Base-by-base conservation (phyloP, 202 grass and related monocot genomes). In the Carex sylvatica region DNA sequence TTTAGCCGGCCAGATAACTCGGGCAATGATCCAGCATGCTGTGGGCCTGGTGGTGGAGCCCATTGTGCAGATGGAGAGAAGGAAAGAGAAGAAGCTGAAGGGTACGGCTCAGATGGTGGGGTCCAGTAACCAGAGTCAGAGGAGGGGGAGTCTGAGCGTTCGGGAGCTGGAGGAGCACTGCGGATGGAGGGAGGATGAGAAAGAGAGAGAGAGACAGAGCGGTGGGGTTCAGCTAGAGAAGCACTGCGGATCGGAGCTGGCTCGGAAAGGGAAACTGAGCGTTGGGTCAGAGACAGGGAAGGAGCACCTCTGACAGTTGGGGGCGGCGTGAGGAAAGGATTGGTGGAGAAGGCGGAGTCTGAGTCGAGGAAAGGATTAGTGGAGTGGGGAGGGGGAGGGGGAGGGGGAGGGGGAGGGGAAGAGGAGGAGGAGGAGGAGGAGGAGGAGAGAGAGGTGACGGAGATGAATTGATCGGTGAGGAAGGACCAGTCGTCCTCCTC, bases 401-500 rank as follows among this genome's bases (percentile, higher is more conserved):
- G 0, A 38, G 36, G 2, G 15, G 74, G 24, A 53, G 36, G 0
- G 6, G 36, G 2, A 8, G 74, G 24, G 42, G 36, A 6, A 38
- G 36, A 3, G 19, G 81, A 11, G 9, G 80, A 19, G 11, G 12
- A 4, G 61, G 60, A 59, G 42, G 44, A 8, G 22, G 88, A 86
- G 86, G 44, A 11, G 35, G 88, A 86, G 86, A 91, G 83, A 83
- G 88, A 88, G 18, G 88, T 82, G 88, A 81, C 90, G 63, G 90
- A 84, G 84, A 93, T 88, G 91, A 93, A 93, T 31, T 93, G 88
- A 6, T 91, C 91, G 76, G 91, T 88, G 38, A 93, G 78, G 52
- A 90, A 87, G 59, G 86, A 89, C 91, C 91, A 93, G 62, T 82
- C 79, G 44, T 82, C 79, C 2, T 63, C 58, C 40, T 64, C 81